A percentile compares a stretch with the other conserved stretches of the same genome.
phyloP scores from a whole-genome alignment of 2,329 filamentous ascomycete genomes.

The Phialemonium atrogriseum region DNA sequence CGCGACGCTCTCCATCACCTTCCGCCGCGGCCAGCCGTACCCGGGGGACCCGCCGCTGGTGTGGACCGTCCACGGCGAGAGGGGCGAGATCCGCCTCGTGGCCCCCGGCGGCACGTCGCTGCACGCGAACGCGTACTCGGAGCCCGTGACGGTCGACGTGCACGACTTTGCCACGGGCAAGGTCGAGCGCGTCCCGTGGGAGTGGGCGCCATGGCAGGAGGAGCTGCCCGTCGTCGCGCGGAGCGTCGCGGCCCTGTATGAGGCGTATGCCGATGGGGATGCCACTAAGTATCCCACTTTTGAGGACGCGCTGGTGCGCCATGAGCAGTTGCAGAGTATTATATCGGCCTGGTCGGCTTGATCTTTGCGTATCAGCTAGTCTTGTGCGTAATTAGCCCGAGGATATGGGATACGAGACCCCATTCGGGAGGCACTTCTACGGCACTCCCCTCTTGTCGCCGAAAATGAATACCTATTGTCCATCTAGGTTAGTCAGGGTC shows the following conservation, averaged over 20 bases:
- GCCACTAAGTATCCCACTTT: slow-evolving; percentile 25
- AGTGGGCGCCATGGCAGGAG: slow-evolving; percentile 38
- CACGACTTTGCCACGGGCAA: slow-evolving; percentile 38
- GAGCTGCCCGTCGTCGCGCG: slow-evolving; percentile 33
- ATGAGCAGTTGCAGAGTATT: slow-evolving; percentile 33
- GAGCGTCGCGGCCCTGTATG: slow-evolving; percentile 48
- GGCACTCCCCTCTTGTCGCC: too few species aligned
- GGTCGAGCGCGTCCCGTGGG: slow-evolving; percentile 32
- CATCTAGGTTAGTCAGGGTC: too few species aligned
- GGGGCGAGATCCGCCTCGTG: slow-evolving; percentile 38
- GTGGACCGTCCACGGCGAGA: slow-evolving; percentile 44
- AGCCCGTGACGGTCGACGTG: slow-evolving; percentile 37
- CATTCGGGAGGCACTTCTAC: too few species aligned
- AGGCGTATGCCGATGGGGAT: slow-evolving; percentile 35
- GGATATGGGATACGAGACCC: too few species aligned
- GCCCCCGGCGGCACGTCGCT: slow-evolving; percentile 17
- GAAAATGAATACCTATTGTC: too few species aligned
- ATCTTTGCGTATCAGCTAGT: too few species aligned
- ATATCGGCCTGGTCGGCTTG: slow-evolving; percentile 13
- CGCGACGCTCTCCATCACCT: slow-evolving; percentile 34
- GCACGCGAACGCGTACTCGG: slow-evolving; percentile 24
- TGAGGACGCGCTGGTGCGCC: slow-evolving; percentile 33
- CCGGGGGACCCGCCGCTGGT: slow-evolving; percentile 33
- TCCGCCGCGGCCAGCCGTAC: slow-evolving; percentile 40
- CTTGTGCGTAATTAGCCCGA: too few species aligned